Evolutionary conservation across 2,329 filamentous ascomycete species (phyloP), one percentile per base, ranked within the genome.

Genomic region (Alternaria rosae): DNA sequence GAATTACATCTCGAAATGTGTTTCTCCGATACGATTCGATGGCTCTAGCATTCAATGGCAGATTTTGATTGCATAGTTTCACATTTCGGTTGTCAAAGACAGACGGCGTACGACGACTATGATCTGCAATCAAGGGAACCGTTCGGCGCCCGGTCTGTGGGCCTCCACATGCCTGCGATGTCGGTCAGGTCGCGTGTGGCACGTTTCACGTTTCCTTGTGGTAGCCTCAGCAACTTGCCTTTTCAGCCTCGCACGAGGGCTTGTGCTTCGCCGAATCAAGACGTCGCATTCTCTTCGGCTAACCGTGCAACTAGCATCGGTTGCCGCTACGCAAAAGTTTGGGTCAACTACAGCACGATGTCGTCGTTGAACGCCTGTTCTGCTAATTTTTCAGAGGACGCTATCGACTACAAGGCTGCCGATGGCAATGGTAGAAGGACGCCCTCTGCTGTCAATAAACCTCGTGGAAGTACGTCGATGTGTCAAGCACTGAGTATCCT

Each of bases 131-230:
- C 15, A 45, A 17, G 26, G 55, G 23, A 62, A 59, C 50, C 44
- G 56, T 62, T 62, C 56, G 55, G 56, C 50, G 44, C 38, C 26
- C 32, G 42, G 52, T 50, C 15, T 52, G 50, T 62, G 56, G 43
- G 43, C 35, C 53, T 41, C 12, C 35, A 38, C 44, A 54, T 52
- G 48, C 45, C 25, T 56, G 57, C 50, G n/a, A 38, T 38, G 35
- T 38, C 35, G 35, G 35, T 11, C 8, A 48, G 42, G 42, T 63
- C 43, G 50, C 51, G 45, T 55, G 59, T 57, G 54, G 65, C 57
- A 66, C 62, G 41, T 59, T 56, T 43, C 54, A 59, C 45, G 25
- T 25, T 25, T 20, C 32, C 41, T 35, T 45, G 35, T 38, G 47
- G 53, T 23, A 61, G 48, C 54, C 48, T 54, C 30, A 51, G 43